Conservation (phyloP, 2,329 filamentous ascomycete species). For the Pseudofabraea citricarpa region DNA sequence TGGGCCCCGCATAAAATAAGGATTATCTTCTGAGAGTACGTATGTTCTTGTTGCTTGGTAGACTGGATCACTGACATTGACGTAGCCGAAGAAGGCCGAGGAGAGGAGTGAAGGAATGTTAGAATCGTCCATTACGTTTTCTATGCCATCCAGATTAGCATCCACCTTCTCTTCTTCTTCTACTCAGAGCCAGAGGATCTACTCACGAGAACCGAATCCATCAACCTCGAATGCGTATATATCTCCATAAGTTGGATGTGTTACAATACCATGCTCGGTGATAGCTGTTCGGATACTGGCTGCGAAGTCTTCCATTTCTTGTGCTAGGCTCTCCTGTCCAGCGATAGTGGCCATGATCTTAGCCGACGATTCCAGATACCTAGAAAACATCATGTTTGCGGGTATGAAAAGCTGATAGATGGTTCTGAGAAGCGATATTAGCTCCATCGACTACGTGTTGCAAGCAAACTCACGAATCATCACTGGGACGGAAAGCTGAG, state of each 20-base stretch:
- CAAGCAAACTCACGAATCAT: conserved; percentile 58
- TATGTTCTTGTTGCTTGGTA: conserved; percentile 79
- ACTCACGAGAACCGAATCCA: conserved; percentile 54
- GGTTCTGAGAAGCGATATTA: conserved; percentile 27
- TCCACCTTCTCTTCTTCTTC: neutral
- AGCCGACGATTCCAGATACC: conserved; percentile 50
- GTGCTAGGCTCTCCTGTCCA: conserved; percentile 45
- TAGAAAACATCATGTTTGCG: conserved; percentile 78
- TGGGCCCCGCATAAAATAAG: conserved; percentile 58
- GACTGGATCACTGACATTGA: conserved; percentile 51
- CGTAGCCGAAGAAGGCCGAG: conserved; percentile 59
- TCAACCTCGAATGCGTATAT: conserved; percentile 77
- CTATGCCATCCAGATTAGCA: conserved; percentile 21
- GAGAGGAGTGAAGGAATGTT: conserved; percentile 65
- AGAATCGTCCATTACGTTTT: conserved; percentile 66
- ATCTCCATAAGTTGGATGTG: conserved; percentile 55
- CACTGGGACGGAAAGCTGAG: conserved; percentile 84
- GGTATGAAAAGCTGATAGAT: conserved; percentile 86
- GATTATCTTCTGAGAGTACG: conserved; percentile 71
- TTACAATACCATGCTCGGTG: conserved; percentile 65
- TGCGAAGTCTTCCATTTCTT: conserved; percentile 53
- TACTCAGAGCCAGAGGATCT: conserved; percentile 18
- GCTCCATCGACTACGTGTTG: neutral
- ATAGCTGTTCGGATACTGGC: conserved; percentile 63
- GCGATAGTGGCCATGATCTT: conserved; percentile 47